Base-by-base conservation (phyloP, 2,329 filamentous ascomycete species). In the Paraphaeosphaeria sporulosa region DNA sequence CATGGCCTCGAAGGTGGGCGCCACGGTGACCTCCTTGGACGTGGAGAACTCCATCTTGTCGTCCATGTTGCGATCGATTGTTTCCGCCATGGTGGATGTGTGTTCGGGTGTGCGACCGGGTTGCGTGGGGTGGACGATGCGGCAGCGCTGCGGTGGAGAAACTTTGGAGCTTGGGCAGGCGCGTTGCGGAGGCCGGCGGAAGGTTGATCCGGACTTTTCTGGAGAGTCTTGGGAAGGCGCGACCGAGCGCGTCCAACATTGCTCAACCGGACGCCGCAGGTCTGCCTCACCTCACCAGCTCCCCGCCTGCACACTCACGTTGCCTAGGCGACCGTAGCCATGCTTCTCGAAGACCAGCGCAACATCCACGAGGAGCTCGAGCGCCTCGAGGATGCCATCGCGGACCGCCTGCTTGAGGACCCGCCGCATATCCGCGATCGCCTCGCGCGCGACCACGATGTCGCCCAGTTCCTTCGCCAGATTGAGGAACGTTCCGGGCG, bases 11-110 rank as follows among this genome's bases (percentile, higher is more conserved):
- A 78, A 79, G 59, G 94, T 97, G 48, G 94, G 93, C 73, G 94
- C 93, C 60, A 95, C 95, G 2, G 91, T 95, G 62, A 98, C 94
- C 85, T 98, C 95, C 83, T 97, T 97, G 65, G 94, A 97, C 78
- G 95, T 99, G 67, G 90, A 91, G 80, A 99, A 98, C 84, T 98
- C 94, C 89, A 98, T 96, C 80, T 92, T 89, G 85, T 97, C 94
- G 80, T 98, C 95, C 66, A 90, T 89, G 83, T 94, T 94, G 82
- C 92, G 90, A 81, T 99, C 94, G 77, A 98, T 90, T 69, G 86
- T 89, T 80, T 98, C 94, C 66, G 94, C 93, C 95, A 98, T 99
- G 71, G 65, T 91, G 66, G 48, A 44, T 59, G 17, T 23, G 38
- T 3, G 13, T 15, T 13, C 21, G 48, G 27, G 47, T 54, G 42